Evolutionary conservation across 2,329 filamentous ascomycete genomes (phyloP).

Genomic region (Fusarium sp.): DNA sequence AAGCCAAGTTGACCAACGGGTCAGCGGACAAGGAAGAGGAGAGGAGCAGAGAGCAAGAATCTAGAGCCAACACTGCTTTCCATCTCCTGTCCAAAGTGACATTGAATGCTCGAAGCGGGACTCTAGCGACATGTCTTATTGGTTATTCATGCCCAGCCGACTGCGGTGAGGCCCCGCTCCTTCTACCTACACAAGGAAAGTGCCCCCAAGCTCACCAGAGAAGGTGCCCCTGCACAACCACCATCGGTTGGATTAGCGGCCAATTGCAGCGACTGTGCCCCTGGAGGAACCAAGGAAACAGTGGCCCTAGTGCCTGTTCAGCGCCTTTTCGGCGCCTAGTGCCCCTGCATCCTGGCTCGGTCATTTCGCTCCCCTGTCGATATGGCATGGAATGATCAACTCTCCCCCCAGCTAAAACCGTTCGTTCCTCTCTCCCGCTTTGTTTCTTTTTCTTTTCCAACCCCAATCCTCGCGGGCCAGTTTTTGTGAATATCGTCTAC

Average conservation of each 20-base stretch:
- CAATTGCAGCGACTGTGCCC: constrained; percentile 42
- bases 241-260: constrained; percentile 25
- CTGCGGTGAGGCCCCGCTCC: constrained; percentile 35
- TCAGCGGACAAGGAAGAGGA: neutral
- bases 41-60: neutral
- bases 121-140: constrained; percentile 6
- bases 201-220: constrained; percentile 11
- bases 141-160: constrained; percentile 14
- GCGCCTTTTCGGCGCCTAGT: constrained; percentile 34
- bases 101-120: constrained; percentile 25
- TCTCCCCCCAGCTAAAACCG: constrained; percentile 31
- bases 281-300: constrained; percentile 37
- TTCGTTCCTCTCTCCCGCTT: constrained; percentile 29
- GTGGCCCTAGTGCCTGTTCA: constrained; percentile 31
- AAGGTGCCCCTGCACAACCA: constrained; percentile 25
- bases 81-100: constrained; percentile 30
- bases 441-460: constrained; percentile 38
- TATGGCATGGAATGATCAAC: constrained; percentile 32
- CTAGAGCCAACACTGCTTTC: constrained; percentile 28
- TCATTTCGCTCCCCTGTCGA: constrained; percentile 39
- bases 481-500: constrained; percentile 43
- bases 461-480: constrained; percentile 44
- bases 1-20: constrained; percentile 27
- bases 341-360: constrained; percentile 31
- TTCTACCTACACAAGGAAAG: constrained; percentile 16